Evolutionary conservation across 2,329 filamentous ascomycete species (phyloP), one percentile per base, ranked within the genome.

Genomic region (Sphaerulina populicola): DNA sequence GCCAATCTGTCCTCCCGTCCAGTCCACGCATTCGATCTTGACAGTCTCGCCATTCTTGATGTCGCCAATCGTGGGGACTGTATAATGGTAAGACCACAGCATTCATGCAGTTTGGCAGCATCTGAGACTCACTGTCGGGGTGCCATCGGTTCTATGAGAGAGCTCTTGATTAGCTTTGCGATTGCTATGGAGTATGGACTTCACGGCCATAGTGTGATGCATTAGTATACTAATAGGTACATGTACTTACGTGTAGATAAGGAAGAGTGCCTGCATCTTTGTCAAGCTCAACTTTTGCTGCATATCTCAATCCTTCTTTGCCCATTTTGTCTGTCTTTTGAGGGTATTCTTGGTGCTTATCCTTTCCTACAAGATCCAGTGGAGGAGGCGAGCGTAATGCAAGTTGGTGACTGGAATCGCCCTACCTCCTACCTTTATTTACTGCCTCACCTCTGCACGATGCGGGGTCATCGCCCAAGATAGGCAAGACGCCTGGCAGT

Each of bases 21-120:
- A 94, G 71, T 94, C 88, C 6, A 93, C 74, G 63, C 90, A 95
- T 74, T 95, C 88, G 58, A 95, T 94, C 70, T 94, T 94, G 59
- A 95, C 89, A 0, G 86, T 86, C 71, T 95, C 90, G 29, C 83
- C 84, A 63, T 90, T 82, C 61, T 85, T 82, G 63, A 96, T 88
- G 1, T 77, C 81, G 30, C 76, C 85, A 45, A 76, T 77, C 50
- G 78, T 80, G 0, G 90, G 90, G 46, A 94, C 87, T 93, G 27
- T 30, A 33, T 27, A 41, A 38, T 36, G 48, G 38, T 44, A 45
- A 21, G 29, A 23, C 15, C 18, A 23, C 14, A 38, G 47, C 30
- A 45, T 12, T 53, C 11, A 29, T 50, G 51, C n/a, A 35, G 18
- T n/a, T 14, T 18, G 11, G 39, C 54, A 52, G 40, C 27, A n/a